Evolutionary conservation across 192 early-diverging fungal species (phyloP), one percentile per base, ranked within the genome.

Genomic region (Radiomyces spectabilis): DNA sequence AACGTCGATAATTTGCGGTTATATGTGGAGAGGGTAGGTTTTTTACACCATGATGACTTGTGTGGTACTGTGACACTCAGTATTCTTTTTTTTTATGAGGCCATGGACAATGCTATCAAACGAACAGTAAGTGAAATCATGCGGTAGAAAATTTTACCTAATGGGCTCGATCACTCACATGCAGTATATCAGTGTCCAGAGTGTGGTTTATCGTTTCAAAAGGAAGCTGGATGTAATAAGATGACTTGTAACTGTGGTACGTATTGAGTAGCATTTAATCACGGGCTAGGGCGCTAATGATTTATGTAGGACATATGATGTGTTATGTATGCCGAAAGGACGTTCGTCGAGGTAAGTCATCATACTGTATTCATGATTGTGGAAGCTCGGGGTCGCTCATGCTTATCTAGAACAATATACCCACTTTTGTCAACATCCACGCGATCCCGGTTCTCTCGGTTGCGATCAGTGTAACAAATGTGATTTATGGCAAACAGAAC

Each of bases 371-470:
- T 16, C 18, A n/a, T 39, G 0, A 32, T 39, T 27, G 2, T 21
- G 16, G 22, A 51, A 10, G 7, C 22, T 38, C 25, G 31, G 15
- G 44, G 18, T 42, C 13, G 5, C 5, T 35, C 13, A 35, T 35
- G 5, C 5, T 35, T 42, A 5, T 26, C 10, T 43, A 61, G 79
- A 76, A 41, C 72, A 69, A 1, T 83, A 83, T 59, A 25, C 53
- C 8, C 81, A 83, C 53, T 83, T 81, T 46, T 83, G 81, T 61
- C 63, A 79, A 51, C 81, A 83, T 59, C 81, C 81, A 51, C 71
- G 81, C 27, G 42, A 64, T 3, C 49, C 69, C 42, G 72, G 78
- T 1, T 78, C 77, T 22, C 51, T 48, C n/a, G 51, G 55, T 44
- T 83, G 81, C 33, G 50, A 32, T 2, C 56, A 79, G 47, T 83